Percentiles rank a stretch among this genome's conserved stretches.
These are phyloP conservation scores for Cryptococcus sp. DNA, from an alignment of 1,284 basidiomycete genomes.

Conservation along the genomic window DNA sequence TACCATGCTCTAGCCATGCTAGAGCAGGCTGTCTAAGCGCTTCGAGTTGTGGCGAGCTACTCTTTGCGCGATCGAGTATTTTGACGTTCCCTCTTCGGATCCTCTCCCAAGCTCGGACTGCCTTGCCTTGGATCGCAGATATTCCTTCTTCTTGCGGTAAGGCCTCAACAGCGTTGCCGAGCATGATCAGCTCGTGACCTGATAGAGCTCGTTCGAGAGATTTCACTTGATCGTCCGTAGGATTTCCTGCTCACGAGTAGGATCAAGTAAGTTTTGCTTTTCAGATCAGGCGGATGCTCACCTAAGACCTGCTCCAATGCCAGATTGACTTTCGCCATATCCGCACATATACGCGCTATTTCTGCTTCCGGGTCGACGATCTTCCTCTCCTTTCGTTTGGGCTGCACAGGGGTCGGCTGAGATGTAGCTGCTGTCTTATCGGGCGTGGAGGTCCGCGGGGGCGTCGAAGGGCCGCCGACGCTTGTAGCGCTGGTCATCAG, in stretches of 20 bases:
- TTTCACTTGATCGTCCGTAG: background rate
- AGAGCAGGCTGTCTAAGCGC: background rate
- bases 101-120: constrained; percentile 22
- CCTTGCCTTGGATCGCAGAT: background rate
- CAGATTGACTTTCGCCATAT: constrained; percentile 24
- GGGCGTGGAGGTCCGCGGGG: constrained; percentile 4
- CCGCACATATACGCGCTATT: constrained; percentile 24
- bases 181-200: background rate
- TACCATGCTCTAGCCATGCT: constrained; percentile 5
- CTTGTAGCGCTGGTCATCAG: constrained; percentile 13
- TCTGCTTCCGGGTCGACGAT: constrained; percentile 18
- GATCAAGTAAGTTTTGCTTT: no score
- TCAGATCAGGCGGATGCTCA: background rate
- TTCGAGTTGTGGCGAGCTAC: background rate
- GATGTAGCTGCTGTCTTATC: background rate
- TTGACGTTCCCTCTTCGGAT: constrained; percentile 26
- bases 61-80: constrained; percentile 6
- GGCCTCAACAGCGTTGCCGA: background rate
- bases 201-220: background rate
- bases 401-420: background rate
- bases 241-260: background rate
- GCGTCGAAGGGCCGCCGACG: constrained; percentile 4
- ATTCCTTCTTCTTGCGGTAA: background rate
- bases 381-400: background rate
- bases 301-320: constrained; percentile 18